A percentile compares a stretch with the other conserved stretches of the same genome.
Evolutionary conservation across 805 yeast genomes (phyloP).

Genomic region (Starmerella scarabaei): DNA sequence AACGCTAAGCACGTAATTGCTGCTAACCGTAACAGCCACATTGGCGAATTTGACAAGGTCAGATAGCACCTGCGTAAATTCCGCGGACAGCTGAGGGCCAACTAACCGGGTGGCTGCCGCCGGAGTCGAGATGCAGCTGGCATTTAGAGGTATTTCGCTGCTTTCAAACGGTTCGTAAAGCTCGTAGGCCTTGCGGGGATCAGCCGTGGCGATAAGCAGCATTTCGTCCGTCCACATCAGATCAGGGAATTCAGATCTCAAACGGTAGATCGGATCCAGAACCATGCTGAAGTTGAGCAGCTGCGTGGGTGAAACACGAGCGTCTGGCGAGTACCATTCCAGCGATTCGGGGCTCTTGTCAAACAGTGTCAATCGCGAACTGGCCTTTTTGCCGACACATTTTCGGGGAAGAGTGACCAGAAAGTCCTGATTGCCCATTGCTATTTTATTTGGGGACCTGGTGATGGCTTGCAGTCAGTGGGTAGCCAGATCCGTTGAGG

Average conservation of each 20-base stretch:
- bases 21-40: conserved; percentile 32
- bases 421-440: neutral
- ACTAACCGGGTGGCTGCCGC: conserved; percentile 4
- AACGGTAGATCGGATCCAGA: conserved; percentile 9
- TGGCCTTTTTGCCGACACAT: conserved; percentile 12
- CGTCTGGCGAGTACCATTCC: conserved; percentile 13
- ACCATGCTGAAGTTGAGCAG: conserved; percentile 3
- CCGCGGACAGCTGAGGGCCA: conserved; percentile 12
- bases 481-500: too few relatives aligned
- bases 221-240: conserved; percentile 12
- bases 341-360: conserved; percentile 9
- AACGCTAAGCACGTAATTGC: conserved; percentile 25
- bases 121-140: conserved; percentile 4
- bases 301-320: conserved; percentile 9
- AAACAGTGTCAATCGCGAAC: conserved; percentile 1
- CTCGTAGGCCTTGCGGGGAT: conserved; percentile 5
- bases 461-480: too few relatives aligned
- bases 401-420: conserved; percentile 11
- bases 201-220: conserved; percentile 4
- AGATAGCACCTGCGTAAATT: conserved; percentile 26
- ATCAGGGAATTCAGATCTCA: conserved; percentile 4
- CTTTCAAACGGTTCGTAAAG: conserved; percentile 6
- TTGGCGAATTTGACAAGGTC: conserved; percentile 33
- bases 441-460: neutral
- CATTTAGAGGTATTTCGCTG: conserved; percentile 11